Base-by-base conservation (phyloP, 768 basidiomycete genomes). In the Trametes cubensis region DNA sequence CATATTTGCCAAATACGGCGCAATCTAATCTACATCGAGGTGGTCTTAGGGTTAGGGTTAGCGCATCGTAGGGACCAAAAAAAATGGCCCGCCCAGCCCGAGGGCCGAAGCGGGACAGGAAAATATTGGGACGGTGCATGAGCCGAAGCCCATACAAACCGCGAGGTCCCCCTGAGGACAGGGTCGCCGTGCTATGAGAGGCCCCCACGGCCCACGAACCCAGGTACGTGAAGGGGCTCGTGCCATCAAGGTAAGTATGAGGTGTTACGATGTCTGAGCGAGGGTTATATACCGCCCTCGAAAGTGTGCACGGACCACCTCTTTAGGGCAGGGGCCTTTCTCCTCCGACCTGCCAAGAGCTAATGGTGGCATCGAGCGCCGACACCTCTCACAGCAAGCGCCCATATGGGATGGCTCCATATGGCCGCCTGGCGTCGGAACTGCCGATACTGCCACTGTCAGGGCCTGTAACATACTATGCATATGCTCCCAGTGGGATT, bases 161-260 rank as follows among this genome's bases (percentile, higher is more conserved):
- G 68, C 58, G 59, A 42, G 68, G 56, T 70, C 75, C 77, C 79
- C 77, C 77, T 80, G 79, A 62, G 80, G 80, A 81, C 79, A 80
- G 48, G 78, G 81, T 80, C 81, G 81, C 80, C 80, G 80, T 81
- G 80, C 80, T 79, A 80, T 81, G 80, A 66, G 67, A 68, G 69
- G 66, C 61, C 69, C 73, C 72, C 66, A 73, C 67, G 69, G 75
- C 75, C 75, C 74, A 73, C 69, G 67, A 53, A 60, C 73, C 73
- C 74, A 66, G 71, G 71, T 65, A 74, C 65, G 49, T 76, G 75
- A 76, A 74, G 73, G 75, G 73, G 69, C 64, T 55, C 65, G 69
- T 71, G 70, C 72, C 72, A 71, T 73, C 72, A 73, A 73, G 72
- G 72, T 73, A 73, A 73, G 72, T 73, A 73, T 73, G 72, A 73